Conservation (phyloP, 306 rosid genomes). For the Ziziphus jujuba region DNA sequence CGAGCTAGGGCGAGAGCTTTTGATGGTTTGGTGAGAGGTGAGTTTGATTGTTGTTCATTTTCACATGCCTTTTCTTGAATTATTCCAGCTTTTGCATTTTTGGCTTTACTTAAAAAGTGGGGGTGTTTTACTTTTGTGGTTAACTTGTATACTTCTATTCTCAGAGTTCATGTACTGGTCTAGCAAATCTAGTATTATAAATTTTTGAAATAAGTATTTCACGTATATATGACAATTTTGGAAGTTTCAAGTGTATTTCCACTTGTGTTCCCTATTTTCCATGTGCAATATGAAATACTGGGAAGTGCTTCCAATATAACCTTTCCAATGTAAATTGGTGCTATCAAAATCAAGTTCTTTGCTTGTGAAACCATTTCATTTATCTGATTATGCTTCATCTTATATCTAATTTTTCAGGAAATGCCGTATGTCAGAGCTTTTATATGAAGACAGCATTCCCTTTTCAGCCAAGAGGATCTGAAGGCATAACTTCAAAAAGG, state of each 20-base stretch:
- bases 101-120: neutral
- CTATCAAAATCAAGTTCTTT: conserved; percentile 14
- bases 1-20: conserved; percentile 30
- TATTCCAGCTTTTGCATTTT: conserved; percentile 3
- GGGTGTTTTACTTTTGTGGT: neutral
- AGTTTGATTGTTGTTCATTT: conserved; percentile 20
- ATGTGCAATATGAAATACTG: neutral
- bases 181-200: no score
- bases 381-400: conserved; percentile 1
- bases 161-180: no score
- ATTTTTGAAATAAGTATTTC: no score
- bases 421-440: conserved; percentile 34
- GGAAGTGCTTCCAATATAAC: neutral
- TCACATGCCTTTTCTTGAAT: neutral
- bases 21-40: conserved; percentile 50
- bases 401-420: conserved; percentile 37
- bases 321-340: neutral
- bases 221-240: no score
- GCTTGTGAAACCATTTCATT: neutral
- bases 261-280: neutral
- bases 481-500: conserved; percentile 23
- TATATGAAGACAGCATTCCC: conserved; percentile 29
- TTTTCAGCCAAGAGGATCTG: conserved; percentile 35
- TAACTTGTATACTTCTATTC: no score
- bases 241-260: neutral